phyloP scores from a whole-genome alignment of 805 yeast species.

The Lipomyces chichibuensis region DNA sequence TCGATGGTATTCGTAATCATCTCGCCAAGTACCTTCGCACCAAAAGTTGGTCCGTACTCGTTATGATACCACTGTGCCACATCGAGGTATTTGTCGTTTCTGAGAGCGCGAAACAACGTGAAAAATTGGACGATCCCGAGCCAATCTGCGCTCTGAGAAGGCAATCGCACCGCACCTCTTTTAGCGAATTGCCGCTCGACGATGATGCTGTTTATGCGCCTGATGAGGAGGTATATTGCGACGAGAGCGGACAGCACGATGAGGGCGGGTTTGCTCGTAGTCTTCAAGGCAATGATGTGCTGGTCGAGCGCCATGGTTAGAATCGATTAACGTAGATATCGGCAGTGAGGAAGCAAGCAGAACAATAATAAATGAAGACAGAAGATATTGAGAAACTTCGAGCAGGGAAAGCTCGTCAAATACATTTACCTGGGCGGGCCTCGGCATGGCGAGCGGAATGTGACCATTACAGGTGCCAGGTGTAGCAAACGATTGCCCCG shows the following conservation, averaged over 20 bases:
- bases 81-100: background rate
- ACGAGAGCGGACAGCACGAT: background rate
- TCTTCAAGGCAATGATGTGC: background rate
- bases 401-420: too few species aligned
- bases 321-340: background rate
- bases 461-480: too few species aligned
- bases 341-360: too few species aligned
- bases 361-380: too few species aligned
- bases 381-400: too few species aligned
- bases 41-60: conserved; percentile 1
- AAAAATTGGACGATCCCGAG: background rate
- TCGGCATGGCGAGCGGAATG: too few species aligned
- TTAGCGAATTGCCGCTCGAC: conserved; percentile 5
- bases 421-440: too few species aligned
- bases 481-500: too few species aligned
- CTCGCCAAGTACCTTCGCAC: conserved; percentile 4
- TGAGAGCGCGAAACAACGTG: background rate
- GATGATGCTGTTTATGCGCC: background rate
- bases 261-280: background rate
- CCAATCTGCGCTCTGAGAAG: background rate
- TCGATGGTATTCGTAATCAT: conserved; percentile 27
- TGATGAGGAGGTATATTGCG: background rate
- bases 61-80: background rate
- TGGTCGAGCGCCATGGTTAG: background rate
- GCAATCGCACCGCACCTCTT: background rate